phyloP scores from a whole-genome alignment of 306 rosid genomes.

The Styphnolobium japonicum region DNA sequence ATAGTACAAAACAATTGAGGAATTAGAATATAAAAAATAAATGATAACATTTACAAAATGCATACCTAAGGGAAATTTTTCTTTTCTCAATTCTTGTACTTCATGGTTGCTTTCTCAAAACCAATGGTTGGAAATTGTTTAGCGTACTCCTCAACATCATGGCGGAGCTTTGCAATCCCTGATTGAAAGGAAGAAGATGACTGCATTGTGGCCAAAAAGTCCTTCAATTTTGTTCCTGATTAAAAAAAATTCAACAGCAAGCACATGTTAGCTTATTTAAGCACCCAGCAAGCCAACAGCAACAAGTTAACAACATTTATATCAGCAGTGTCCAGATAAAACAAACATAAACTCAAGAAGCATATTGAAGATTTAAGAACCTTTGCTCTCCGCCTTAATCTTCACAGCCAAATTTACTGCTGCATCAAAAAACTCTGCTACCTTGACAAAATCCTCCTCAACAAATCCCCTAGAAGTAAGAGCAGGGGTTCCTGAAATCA shows the following conservation, averaged over 20 bases:
- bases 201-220: conserved; percentile 64
- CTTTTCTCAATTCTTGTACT: conserved; percentile 68
- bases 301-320: not conserved
- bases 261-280: conserved; percentile 17
- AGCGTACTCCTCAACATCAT: conserved; percentile 81
- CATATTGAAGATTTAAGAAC: conserved; percentile 31
- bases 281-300: not conserved
- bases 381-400: conserved; percentile 68
- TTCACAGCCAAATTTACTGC: conserved; percentile 71
- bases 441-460: conserved; percentile 95
- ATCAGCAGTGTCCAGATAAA: not conserved
- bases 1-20: not conserved
- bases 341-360: conserved; percentile 6
- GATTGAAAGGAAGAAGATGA: conserved; percentile 61
- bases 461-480: conserved; percentile 95
- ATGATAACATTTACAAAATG: not conserved
- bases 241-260: conserved; percentile 10
- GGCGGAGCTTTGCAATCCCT: conserved; percentile 70
- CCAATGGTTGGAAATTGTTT: conserved; percentile 95
- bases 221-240: conserved; percentile 94
- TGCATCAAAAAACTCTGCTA: conserved; percentile 76
- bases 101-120: conserved; percentile 83
- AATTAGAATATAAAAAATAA: not conserved
- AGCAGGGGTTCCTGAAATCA: conserved; percentile 92
- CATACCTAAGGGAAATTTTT: conserved; percentile 35